phyloP scores from a whole-genome alignment of 768 basidiomycete species.

The Auriscalpium vulgare region DNA sequence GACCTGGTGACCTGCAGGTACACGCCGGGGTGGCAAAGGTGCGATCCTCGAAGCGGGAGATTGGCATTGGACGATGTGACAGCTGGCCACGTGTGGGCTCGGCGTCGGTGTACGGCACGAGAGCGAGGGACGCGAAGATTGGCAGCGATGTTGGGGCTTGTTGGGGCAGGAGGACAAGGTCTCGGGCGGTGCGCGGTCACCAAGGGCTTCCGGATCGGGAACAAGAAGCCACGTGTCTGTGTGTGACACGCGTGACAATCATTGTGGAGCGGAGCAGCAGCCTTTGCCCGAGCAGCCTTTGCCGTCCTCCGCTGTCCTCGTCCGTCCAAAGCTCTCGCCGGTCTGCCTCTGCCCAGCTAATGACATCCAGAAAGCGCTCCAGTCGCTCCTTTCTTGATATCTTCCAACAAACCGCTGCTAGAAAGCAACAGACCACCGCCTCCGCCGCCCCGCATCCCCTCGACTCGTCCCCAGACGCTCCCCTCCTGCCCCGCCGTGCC shows the following conservation, averaged over 20 bases:
- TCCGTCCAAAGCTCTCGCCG: background rate
- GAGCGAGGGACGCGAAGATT: background rate
- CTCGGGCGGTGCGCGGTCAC: background rate
- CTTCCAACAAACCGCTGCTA: background rate
- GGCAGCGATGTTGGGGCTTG: background rate
- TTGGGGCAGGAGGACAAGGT: background rate
- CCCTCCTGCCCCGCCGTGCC: constrained; percentile 8
- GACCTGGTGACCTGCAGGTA: too few species aligned
- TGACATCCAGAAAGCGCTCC: background rate
- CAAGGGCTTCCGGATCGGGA: background rate
- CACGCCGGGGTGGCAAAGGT: too few species aligned
- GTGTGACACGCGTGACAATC: background rate
- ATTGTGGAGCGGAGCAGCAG: background rate
- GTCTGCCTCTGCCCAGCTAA: background rate
- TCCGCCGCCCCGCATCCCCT: constrained; percentile 1
- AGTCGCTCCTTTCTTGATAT: background rate
- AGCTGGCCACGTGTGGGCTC: constrained; percentile 7
- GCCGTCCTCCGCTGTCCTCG: background rate
- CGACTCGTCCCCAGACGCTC: constrained; percentile 10
- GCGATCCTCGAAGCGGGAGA: constrained; percentile 1
- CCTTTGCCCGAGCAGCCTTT: background rate
- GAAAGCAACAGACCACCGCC: constrained; percentile 7
- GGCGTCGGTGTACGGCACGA: background rate
- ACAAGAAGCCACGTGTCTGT: constrained; percentile 7
- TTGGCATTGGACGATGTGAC: constrained; percentile 12